Conservation (phyloP, 2,329 filamentous ascomycete species). For the Aspergillus fischeri region DNA sequence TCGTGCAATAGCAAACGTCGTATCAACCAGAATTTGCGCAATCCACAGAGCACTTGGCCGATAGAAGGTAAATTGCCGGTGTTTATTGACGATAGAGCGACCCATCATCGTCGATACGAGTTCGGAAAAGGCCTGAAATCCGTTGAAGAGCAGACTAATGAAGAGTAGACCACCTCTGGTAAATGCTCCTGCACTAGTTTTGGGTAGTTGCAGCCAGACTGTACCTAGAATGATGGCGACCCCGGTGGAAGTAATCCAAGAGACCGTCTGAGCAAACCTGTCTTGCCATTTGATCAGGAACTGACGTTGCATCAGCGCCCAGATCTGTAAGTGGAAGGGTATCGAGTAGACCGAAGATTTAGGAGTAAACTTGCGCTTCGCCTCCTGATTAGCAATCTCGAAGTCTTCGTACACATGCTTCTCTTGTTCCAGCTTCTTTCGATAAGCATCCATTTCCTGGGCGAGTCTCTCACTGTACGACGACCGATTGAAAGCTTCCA, state of each 20-base stretch:
- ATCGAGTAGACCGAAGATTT: slow-evolving; percentile 76
- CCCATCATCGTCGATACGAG: slow-evolving; percentile 71
- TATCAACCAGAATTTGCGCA: slow-evolving; percentile 75
- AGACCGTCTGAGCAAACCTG: slow-evolving; percentile 68
- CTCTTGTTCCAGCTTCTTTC: slow-evolving; percentile 59
- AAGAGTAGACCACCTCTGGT: slow-evolving; percentile 79
- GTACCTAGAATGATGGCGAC: slow-evolving; percentile 77
- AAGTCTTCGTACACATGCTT: slow-evolving; percentile 71
- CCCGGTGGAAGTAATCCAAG: slow-evolving; percentile 66
- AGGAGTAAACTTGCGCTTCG: slow-evolving; percentile 68
- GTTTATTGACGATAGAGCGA: slow-evolving; percentile 75
- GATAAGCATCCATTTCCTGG: slow-evolving; percentile 67
- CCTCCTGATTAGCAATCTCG: slow-evolving; percentile 67
- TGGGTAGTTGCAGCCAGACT: slow-evolving; percentile 67
- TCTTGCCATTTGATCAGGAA: slow-evolving; percentile 85
- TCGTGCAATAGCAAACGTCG: slow-evolving; percentile 65
- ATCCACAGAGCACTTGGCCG: slow-evolving; percentile 78
- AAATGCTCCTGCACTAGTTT: slow-evolving; percentile 66
- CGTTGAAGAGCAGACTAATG: slow-evolving; percentile 75
- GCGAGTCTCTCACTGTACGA: slow-evolving; percentile 53
- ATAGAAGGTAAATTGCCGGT: slow-evolving; percentile 78
- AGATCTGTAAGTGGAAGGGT: slow-evolving; percentile 77
- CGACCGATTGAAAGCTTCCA: slow-evolving; percentile 67
- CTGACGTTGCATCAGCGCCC: slow-evolving; percentile 78
- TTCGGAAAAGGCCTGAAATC: slow-evolving; percentile 81